phyloP scores from a whole-genome alignment of 306 rosid species.

The Inga laurina region DNA sequence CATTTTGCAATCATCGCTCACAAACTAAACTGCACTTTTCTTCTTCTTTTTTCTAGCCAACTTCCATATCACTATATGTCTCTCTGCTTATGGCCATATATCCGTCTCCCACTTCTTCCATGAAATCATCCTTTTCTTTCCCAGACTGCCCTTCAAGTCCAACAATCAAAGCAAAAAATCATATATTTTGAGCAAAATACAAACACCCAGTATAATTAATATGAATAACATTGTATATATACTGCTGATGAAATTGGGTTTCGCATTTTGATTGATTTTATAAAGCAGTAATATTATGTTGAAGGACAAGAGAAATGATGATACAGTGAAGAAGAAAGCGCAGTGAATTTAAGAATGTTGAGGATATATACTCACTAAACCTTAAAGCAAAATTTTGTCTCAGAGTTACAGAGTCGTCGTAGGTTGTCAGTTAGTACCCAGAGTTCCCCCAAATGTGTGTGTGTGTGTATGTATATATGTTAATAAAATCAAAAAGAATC shows the following conservation, averaged over 20 bases:
- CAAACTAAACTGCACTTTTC: not conserved
- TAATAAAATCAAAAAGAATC: too few relatives aligned
- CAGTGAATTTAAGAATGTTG: not conserved
- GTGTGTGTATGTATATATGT: not conserved
- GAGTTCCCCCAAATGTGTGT: constrained; percentile 35
- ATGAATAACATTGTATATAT: not conserved
- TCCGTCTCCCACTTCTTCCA: not conserved
- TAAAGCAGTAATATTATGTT: not conserved
- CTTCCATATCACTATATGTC: not conserved
- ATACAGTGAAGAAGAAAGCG: not conserved
- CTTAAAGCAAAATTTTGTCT: not conserved
- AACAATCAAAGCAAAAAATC: not conserved
- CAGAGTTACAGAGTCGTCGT: not conserved
- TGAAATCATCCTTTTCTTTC: not conserved
- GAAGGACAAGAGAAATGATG: not conserved
- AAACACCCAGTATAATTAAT: not conserved
- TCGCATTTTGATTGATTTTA: not conserved
- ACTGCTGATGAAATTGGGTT: not conserved
- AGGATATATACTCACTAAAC: not conserved
- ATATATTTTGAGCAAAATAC: not conserved
- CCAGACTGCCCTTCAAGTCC: not conserved
- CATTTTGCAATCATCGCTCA: not conserved
- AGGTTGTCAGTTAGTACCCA: constrained; percentile 7
- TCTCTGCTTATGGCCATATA: not conserved
- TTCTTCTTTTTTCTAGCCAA: not conserved